Percentiles rank a stretch among this genome's conserved stretches.
Conservation (phyloP, 2,329 filamentous ascomycete species). For the Davidsoniella virescens region DNA sequence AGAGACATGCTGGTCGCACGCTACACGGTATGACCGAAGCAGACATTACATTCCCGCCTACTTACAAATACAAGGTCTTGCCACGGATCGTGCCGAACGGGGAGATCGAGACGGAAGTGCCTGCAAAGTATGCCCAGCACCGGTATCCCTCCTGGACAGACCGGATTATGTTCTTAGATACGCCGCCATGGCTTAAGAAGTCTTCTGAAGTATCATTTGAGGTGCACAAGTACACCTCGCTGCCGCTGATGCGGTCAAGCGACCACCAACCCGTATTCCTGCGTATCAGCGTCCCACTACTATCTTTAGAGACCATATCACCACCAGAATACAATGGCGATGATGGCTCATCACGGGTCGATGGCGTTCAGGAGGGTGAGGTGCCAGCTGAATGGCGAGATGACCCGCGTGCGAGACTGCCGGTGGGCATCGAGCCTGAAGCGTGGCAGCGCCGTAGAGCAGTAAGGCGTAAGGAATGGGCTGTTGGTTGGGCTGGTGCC, state of each 20-base stretch:
- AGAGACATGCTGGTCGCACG: slow-evolving; percentile 51
- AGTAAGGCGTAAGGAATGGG: slow-evolving; percentile 29
- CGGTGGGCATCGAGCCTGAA: slow-evolving; percentile 36
- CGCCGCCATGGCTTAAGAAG: slow-evolving; percentile 32
- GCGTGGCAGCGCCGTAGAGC: slow-evolving; percentile 35
- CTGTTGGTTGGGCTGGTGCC: slow-evolving; percentile 38
- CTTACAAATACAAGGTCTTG: slow-evolving; percentile 67
- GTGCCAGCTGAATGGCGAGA: slow-evolving; percentile 16
- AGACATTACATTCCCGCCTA: slow-evolving; percentile 65
- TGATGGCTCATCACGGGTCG: slow-evolving; percentile 1
- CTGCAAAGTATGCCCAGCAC: slow-evolving; percentile 62
- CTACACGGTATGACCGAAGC: slow-evolving; percentile 67
- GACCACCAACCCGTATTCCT: slow-evolving; percentile 79
- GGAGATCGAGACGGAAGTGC: slow-evolving; percentile 22
- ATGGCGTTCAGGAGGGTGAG: slow-evolving; percentile 4
- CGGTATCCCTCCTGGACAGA: slow-evolving; percentile 92
- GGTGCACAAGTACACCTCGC: slow-evolving; percentile 52
- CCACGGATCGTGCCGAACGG: slow-evolving; percentile 18
- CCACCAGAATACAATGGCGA: slow-evolving; percentile 18
- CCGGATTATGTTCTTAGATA: slow-evolving; percentile 62
- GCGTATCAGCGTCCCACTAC: slow-evolving; percentile 47
- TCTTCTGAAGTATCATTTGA: slow-evolving; percentile 20
- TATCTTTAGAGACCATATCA: slow-evolving; percentile 25
- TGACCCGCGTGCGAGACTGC: slow-evolving; percentile 31
- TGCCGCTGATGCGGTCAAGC: slow-evolving; percentile 66